A percentile compares a stretch with the other conserved stretches of the same genome.
These are phyloP conservation scores for Nakazawaea ishiwadae DNA, from an alignment of 805 yeast species.

Conservation along the genomic window DNA sequence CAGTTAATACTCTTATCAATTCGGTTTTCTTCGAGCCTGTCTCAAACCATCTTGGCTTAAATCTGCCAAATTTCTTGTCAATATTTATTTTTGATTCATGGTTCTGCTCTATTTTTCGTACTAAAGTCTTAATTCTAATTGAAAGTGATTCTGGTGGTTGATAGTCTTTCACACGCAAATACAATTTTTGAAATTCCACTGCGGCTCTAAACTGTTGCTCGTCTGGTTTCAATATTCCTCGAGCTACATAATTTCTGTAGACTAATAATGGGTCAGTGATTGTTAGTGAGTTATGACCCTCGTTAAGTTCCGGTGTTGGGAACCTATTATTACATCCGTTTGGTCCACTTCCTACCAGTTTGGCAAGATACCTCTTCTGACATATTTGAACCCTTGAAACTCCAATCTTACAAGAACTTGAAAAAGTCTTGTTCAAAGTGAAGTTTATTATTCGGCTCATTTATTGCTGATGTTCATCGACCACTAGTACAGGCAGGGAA, in stretches of 20 bases:
- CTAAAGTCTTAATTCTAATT: slow-evolving; percentile 35
- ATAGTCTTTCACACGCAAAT: slow-evolving; percentile 55
- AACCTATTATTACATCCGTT: slow-evolving; percentile 20
- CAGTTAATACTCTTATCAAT: slow-evolving; percentile 45
- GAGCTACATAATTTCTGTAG: slow-evolving; percentile 47
- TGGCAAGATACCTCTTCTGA: neutral
- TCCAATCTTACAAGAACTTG: neutral
- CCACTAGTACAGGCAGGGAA: no score
- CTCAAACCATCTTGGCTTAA: slow-evolving; percentile 26
- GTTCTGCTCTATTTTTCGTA: slow-evolving; percentile 29
- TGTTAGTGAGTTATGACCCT: slow-evolving; percentile 21
- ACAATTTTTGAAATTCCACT: slow-evolving; percentile 56
- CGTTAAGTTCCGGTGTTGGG: slow-evolving; percentile 15
- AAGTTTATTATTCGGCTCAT: no score
- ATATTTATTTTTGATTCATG: slow-evolving; percentile 14
- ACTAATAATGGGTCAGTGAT: slow-evolving; percentile 61
- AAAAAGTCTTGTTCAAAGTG: neutral
- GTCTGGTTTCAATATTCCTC: slow-evolving; percentile 51
- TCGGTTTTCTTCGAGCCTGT: slow-evolving; percentile 24
- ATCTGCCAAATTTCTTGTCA: slow-evolving; percentile 24
- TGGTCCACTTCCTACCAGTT: slow-evolving; percentile 16
- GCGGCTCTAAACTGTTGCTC: slow-evolving; percentile 59
- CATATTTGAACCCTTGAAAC: neutral
- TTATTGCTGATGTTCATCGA: no score
- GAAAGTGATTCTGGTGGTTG: slow-evolving; percentile 45